phyloP scores from a whole-genome alignment of 177 flowering plant species.

The Vitis hybrid region DNA sequence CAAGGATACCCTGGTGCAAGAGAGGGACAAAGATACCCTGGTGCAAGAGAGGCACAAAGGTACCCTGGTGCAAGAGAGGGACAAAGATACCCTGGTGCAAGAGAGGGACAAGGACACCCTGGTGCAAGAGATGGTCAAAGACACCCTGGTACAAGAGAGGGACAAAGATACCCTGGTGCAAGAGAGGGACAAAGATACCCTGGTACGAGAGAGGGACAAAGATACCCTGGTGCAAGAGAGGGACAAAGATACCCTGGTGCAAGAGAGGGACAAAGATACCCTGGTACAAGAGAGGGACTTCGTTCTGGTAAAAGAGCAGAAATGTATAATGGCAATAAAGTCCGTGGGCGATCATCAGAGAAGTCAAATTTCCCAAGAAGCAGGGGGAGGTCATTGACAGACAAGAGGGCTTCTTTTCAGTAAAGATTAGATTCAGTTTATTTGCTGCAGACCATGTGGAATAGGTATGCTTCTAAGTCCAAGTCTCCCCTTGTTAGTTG shows the following conservation, averaged over 20 bases:
- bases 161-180: no score
- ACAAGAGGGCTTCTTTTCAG: slow-evolving; percentile 8
- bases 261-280: slow-evolving; percentile 2
- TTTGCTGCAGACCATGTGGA: slow-evolving; percentile 1
- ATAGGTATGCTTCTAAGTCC: neutral
- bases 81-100: no score
- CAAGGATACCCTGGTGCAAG: slow-evolving; percentile 1
- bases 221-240: slow-evolving; percentile 5
- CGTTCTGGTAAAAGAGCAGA: slow-evolving; percentile 7
- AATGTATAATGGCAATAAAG: slow-evolving; percentile 1
- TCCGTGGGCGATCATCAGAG: slow-evolving; percentile 7
- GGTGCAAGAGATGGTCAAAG: no score
- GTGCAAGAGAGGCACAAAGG: no score
- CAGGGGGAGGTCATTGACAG: slow-evolving; percentile 14
- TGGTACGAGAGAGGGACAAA: neutral
- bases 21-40: no score
- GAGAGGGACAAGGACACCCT: no score
- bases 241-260: slow-evolving; percentile 7
- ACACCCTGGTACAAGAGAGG: no score
- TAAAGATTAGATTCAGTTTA: neutral
- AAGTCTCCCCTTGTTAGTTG: neutral
- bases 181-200: no score
- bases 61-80: no score
- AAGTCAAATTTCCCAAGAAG: slow-evolving; percentile 13
- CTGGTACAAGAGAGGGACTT: no score